These are phyloP conservation scores for Myxozyma neotropica DNA, from an alignment of 805 yeast species.

Conservation along the genomic window DNA sequence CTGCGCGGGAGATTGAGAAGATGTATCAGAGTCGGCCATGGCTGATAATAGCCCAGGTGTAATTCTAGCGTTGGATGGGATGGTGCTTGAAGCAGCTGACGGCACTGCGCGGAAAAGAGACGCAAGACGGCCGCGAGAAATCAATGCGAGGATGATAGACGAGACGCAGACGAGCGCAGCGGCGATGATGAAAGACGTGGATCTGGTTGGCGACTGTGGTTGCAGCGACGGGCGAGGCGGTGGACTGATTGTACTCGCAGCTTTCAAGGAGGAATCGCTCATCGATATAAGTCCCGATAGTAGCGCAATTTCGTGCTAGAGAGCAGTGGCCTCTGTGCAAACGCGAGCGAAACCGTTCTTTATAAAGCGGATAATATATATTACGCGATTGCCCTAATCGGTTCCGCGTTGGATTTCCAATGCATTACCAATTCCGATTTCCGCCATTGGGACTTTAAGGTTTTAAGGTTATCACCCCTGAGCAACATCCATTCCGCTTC, in stretches of 20 bases:
- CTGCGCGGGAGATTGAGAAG: neutral
- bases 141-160: slow-evolving; percentile 8
- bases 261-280: neutral
- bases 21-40: neutral
- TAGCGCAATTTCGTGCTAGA: too few species aligned
- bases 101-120: slow-evolving; percentile 1
- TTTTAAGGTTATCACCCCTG: too few species aligned
- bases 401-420: neutral
- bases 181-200: neutral
- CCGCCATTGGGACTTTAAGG: too few species aligned
- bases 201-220: neutral
- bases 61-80: neutral
- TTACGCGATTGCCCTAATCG: too few species aligned
- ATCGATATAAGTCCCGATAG: neutral
- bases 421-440: too few species aligned
- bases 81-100: neutral
- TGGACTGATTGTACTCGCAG: too few species aligned
- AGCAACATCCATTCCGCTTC: too few species aligned
- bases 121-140: slow-evolving; percentile 3
- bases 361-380: too few species aligned
- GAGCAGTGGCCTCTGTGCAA: too few species aligned
- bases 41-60: neutral
- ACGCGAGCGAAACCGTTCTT: too few species aligned
- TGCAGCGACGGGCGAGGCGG: neutral
- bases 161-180: slow-evolving; percentile 2